Percentiles rank a stretch among this genome's conserved stretches.
phyloP scores from a whole-genome alignment of 192 early-diverging fungal species.

The Dimargaris cristalligena region DNA sequence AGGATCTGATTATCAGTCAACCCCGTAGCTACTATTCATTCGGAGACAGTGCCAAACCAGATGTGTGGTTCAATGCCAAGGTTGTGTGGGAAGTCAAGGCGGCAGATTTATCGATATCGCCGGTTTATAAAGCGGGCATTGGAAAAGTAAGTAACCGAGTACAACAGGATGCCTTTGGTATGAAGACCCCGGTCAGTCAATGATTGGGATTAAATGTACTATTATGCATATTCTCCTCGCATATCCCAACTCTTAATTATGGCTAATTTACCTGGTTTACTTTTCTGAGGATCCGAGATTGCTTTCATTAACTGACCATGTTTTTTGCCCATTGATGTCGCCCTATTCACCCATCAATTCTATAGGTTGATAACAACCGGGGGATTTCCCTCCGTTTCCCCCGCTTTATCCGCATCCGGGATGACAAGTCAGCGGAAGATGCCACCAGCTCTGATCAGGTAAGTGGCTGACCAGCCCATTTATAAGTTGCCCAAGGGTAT shows the following conservation, averaged over 20 bases:
- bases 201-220: no score
- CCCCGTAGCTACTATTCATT: conserved; percentile 65
- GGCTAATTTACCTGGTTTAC: no score
- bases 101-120: conserved; percentile 93
- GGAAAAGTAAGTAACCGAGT: conserved; percentile 67
- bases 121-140: conserved; percentile 77
- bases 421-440: conserved; percentile 87
- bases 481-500: no score
- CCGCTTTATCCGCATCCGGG: conserved; percentile 83
- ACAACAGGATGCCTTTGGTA: no score
- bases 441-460: conserved; percentile 82
- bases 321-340: no score
- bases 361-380: conserved; percentile 57
- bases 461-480: no score
- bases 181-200: no score
- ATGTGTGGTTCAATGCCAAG: conserved; percentile 90
- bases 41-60: conserved; percentile 71
- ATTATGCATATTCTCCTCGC: no score
- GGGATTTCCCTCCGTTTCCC: conserved; percentile 97
- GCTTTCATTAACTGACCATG: no score
- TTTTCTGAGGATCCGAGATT: no score
- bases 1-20: conserved; percentile 49
- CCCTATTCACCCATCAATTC: no score
- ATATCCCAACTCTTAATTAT: no score
- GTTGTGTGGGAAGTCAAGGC: conserved; percentile 94